phyloP scores from a whole-genome alignment of 495 filamentous ascomycete species.

The Annulohypoxylon nitens region DNA sequence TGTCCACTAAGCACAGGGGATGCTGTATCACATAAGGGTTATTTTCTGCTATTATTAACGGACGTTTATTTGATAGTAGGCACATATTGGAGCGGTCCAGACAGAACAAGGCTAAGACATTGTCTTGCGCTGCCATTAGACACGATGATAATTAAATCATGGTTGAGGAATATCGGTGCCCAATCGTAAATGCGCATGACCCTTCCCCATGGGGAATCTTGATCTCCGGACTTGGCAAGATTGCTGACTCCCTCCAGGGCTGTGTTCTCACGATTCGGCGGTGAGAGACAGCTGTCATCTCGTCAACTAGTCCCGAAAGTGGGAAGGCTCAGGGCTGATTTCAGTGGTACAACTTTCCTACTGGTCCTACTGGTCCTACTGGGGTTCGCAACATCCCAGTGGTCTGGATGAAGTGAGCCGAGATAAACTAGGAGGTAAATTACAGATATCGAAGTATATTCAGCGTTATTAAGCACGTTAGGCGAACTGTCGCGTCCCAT shows the following conservation, averaged over 20 bases:
- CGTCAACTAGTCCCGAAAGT: constrained; percentile 18
- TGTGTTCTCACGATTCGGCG: constrained; percentile 16
- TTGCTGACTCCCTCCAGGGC: constrained; percentile 3
- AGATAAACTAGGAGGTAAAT: constrained; percentile 10
- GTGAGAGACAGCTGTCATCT: not conserved
- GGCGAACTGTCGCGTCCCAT: constrained; percentile 17
- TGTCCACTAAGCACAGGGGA: constrained; percentile 15
- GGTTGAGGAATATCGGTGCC: constrained; percentile 5
- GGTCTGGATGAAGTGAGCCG: constrained; percentile 32
- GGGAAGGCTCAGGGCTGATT: constrained; percentile 9
- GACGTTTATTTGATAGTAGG: constrained; percentile 6
- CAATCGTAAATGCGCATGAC: constrained; percentile 33
- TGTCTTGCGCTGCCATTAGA: not conserved
- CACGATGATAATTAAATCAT: not conserved
- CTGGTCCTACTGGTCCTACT: constrained; percentile 24
- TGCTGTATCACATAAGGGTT: constrained; percentile 17
- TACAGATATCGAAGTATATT: constrained; percentile 1
- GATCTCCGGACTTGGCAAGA: constrained; percentile 40
- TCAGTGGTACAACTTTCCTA: constrained; percentile 7
- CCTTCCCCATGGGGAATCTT: constrained; percentile 38
- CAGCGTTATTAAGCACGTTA: constrained; percentile 15
- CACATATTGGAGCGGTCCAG: not conserved
- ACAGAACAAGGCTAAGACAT: not conserved
- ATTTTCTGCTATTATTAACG: not conserved
- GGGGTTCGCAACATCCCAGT: constrained; percentile 30